phyloP scores from a whole-genome alignment of 192 early-diverging fungal species.

The Thamnidium elegans region DNA sequence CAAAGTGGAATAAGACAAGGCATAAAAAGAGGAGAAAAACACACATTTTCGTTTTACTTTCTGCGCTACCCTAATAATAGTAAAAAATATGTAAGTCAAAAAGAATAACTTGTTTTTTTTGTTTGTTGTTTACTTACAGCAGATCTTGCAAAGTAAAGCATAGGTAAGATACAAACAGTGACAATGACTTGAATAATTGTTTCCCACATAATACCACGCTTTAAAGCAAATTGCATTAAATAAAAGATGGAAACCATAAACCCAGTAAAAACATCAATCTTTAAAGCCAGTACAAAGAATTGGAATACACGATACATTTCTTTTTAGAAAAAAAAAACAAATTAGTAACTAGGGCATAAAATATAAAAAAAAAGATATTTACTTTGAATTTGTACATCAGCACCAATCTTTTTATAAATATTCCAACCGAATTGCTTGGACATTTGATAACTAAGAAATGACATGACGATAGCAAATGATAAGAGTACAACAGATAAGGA shows the following conservation, averaged over 20 bases:
- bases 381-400: slow-evolving; percentile 60
- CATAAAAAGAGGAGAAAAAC: slow-evolving; percentile 31
- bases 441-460: slow-evolving; percentile 34
- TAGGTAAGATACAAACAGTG: slow-evolving; percentile 28
- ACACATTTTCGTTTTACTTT: slow-evolving; percentile 30
- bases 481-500: slow-evolving; percentile 29
- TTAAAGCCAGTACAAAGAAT: slow-evolving; percentile 75
- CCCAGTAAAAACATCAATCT: slow-evolving; percentile 78
- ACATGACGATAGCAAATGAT: slow-evolving; percentile 25
- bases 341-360: background rate
- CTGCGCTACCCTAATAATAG: slow-evolving; percentile 24
- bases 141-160: slow-evolving; percentile 37
- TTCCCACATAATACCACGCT: slow-evolving; percentile 25
- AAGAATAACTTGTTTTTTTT: slow-evolving; percentile 7
- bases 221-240: slow-evolving; percentile 41
- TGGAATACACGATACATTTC: slow-evolving; percentile 66
- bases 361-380: too few species aligned
- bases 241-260: slow-evolving; percentile 66
- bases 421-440: slow-evolving; percentile 49
- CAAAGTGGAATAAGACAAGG: slow-evolving; percentile 32
- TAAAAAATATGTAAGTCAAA: background rate
- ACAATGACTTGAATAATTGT: slow-evolving; percentile 28
- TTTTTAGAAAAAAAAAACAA: slow-evolving; percentile 22
- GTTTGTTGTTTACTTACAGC: slow-evolving; percentile 24
- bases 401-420: slow-evolving; percentile 64